phyloP scores from a whole-genome alignment of 148 eudicot species.

The Vaccinium darrowii region DNA sequence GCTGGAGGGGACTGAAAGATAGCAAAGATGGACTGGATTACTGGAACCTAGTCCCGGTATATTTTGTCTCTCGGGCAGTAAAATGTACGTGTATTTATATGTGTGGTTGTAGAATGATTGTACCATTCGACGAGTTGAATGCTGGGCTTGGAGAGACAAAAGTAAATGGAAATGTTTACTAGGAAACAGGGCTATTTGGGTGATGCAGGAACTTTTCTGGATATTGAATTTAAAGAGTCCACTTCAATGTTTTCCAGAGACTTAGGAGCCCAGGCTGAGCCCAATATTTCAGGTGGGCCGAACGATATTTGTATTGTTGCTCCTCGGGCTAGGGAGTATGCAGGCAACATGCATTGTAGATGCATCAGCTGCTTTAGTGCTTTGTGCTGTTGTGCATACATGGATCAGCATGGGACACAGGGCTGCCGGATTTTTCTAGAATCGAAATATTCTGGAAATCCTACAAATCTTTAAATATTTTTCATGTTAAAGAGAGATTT shows the following conservation, averaged over 20 bases:
- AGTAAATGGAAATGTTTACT: too few species aligned
- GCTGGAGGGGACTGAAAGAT: background rate
- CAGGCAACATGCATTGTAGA: too few species aligned
- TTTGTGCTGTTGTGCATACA: too few species aligned
- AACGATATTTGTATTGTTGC: background rate
- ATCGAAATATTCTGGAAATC: too few species aligned
- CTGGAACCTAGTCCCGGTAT: background rate
- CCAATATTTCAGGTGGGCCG: background rate
- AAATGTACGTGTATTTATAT: too few species aligned
- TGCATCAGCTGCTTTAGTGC: too few species aligned
- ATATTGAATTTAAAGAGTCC: background rate
- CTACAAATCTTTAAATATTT: too few species aligned
- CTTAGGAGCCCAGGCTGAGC: background rate
- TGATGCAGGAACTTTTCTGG: background rate
- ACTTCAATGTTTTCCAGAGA: background rate
- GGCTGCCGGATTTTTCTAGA: too few species aligned
- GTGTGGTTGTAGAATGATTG: background rate
- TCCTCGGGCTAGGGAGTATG: too few species aligned
- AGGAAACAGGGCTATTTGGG: background rate
- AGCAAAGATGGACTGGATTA: background rate
- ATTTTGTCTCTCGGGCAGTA: too few species aligned
- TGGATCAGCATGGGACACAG: too few species aligned
- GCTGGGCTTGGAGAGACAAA: background rate
- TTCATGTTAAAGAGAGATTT: too few species aligned
- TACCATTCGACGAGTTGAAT: background rate